Conservation (phyloP, 2,329 filamentous ascomycete species). For the Colletotrichum sp. region DNA sequence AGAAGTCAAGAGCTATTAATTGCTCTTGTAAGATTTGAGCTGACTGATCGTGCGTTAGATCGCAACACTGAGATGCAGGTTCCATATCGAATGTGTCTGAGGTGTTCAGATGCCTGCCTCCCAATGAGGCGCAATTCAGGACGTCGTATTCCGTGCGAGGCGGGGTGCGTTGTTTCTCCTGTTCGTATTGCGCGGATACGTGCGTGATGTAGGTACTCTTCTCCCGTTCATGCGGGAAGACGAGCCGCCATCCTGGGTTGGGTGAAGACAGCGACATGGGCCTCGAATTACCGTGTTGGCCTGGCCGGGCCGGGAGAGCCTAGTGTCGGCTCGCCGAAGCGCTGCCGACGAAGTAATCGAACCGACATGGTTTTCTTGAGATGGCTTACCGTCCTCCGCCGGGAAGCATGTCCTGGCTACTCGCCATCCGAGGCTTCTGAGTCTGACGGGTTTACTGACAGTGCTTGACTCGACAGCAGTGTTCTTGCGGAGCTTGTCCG, state of each 20-base stretch:
- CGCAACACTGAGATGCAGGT: background rate
- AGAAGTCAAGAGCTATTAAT: background rate
- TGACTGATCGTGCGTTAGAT: background rate
- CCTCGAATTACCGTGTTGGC: background rate
- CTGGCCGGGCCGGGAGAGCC: background rate
- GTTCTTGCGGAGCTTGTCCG: background rate
- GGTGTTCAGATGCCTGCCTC: background rate
- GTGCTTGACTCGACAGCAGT: background rate
- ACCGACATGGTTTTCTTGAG: background rate
- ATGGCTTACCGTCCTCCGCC: background rate
- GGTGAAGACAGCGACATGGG: background rate
- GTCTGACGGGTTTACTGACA: background rate
- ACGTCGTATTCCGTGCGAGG: background rate
- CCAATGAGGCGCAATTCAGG: background rate
- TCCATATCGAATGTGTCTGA: slow-evolving; percentile 1
- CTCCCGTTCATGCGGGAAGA: background rate
- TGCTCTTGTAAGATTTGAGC: background rate
- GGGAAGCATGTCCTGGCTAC: background rate
- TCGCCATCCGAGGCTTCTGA: background rate
- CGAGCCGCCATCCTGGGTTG: background rate
- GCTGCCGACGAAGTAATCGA: background rate
- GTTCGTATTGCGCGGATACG: background rate
- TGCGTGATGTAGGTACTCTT: background rate
- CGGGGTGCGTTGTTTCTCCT: background rate
- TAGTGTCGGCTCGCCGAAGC: background rate